phyloP scores from a whole-genome alignment of 495 filamentous ascomycete genomes.

The Neurospora sp. region DNA sequence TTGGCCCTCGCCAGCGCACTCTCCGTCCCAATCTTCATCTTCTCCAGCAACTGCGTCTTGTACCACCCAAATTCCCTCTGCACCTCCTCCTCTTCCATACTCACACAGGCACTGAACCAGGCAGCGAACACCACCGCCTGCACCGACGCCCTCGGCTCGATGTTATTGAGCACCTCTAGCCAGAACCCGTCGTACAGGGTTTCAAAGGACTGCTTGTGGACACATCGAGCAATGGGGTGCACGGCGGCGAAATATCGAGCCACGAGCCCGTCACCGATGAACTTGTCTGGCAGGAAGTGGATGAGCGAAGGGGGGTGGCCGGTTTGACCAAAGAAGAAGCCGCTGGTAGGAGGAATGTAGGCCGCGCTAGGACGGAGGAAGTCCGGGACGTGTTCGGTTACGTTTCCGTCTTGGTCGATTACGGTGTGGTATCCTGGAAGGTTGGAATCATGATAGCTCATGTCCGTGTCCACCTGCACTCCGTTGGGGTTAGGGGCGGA shows the following conservation, averaged over 20 bases:
- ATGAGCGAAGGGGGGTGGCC: constrained; percentile 41
- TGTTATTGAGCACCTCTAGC: constrained; percentile 42
- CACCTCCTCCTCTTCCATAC: constrained; percentile 45
- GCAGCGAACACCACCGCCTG: constrained; percentile 58
- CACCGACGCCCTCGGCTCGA: constrained; percentile 50
- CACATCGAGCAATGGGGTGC: constrained; percentile 52
- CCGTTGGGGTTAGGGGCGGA: not conserved
- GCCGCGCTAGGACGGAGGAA: constrained; percentile 41
- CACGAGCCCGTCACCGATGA: constrained; percentile 45
- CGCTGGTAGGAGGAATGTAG: constrained; percentile 50
- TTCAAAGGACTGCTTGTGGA: constrained; percentile 58
- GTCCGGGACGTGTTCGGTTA: constrained; percentile 20
- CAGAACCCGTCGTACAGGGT: constrained; percentile 54
- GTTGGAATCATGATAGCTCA: too few relatives aligned
- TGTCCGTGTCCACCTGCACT: not conserved
- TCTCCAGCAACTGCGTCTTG: constrained; percentile 43
- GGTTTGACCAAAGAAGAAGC: constrained; percentile 54
- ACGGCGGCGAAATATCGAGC: constrained; percentile 55
- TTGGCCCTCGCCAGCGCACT: constrained; percentile 52
- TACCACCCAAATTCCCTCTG: too few relatives aligned
- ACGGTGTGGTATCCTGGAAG: too few relatives aligned
- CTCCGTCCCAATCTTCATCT: constrained; percentile 54
- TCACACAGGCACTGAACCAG: constrained; percentile 58
- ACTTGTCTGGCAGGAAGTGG: constrained; percentile 43
- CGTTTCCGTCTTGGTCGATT: not conserved